Evolutionary conservation across 805 yeast species (phyloP).

Genomic region (Zygosaccharomyces rouxii): DNA sequence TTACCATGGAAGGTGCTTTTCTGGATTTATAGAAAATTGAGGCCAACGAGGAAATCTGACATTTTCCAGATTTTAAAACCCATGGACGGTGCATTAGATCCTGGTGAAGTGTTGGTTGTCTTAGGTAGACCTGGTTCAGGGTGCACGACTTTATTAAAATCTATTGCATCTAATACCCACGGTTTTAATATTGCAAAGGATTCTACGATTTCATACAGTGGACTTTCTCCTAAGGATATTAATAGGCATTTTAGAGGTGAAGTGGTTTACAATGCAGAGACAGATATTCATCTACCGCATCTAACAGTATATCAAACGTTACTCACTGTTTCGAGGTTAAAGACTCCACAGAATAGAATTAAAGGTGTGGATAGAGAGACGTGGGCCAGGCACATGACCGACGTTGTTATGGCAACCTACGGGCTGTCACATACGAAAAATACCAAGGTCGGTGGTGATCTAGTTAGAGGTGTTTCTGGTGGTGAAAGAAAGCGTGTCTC

Average conservation of each 20-base stretch:
- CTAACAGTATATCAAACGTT: slow-evolving; percentile 64
- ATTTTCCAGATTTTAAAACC: slow-evolving; percentile 53
- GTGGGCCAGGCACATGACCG: slow-evolving; percentile 50
- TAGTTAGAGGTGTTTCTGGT: slow-evolving; percentile 72
- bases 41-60: slow-evolving; percentile 25
- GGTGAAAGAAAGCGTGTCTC: slow-evolving; percentile 86
- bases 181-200: slow-evolving; percentile 50
- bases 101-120: slow-evolving; percentile 68
- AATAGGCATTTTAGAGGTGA: slow-evolving; percentile 57
- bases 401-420: slow-evolving; percentile 50
- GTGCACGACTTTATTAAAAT: slow-evolving; percentile 62
- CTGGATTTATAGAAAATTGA: slow-evolving; percentile 21
- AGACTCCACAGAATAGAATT: slow-evolving; percentile 59
- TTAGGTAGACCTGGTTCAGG: slow-evolving; percentile 77
- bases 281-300: slow-evolving; percentile 65
- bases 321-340: slow-evolving; percentile 52
- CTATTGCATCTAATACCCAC: slow-evolving; percentile 54
- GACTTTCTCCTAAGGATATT: slow-evolving; percentile 49
- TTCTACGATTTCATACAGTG: slow-evolving; percentile 49
- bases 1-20: slow-evolving; percentile 32
- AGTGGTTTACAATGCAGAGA: slow-evolving; percentile 64
- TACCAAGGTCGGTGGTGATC: slow-evolving; percentile 58
- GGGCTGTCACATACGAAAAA: slow-evolving; percentile 57
- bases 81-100: slow-evolving; percentile 58
- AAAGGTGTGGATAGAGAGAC: slow-evolving; percentile 51